phyloP scores from a whole-genome alignment of 1,139 yeast species.

The Hemisphaericaspora xylanilytica region DNA sequence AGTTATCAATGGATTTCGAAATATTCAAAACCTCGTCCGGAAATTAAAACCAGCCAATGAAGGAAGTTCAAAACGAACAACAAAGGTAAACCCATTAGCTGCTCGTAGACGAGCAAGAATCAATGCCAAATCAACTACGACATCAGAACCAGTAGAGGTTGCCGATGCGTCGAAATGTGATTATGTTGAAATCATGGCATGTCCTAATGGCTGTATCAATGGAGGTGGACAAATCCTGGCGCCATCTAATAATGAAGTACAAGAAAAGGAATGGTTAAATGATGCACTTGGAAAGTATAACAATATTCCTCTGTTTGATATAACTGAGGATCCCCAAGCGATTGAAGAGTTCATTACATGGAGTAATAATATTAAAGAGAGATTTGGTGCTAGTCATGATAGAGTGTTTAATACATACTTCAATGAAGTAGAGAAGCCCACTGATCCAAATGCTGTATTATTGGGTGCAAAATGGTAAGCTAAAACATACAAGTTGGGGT shows the following conservation, averaged over 20 bases:
- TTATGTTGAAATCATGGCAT: slow-evolving; percentile 95
- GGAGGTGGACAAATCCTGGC: slow-evolving; percentile 92
- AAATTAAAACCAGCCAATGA: slow-evolving; percentile 54
- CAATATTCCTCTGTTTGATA: slow-evolving; percentile 23
- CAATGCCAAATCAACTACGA: slow-evolving; percentile 15
- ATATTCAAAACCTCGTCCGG: slow-evolving; percentile 89
- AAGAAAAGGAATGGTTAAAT: slow-evolving; percentile 44
- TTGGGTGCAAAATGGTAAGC: slow-evolving; percentile 46
- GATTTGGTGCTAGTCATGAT: slow-evolving; percentile 28
- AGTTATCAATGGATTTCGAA: slow-evolving; percentile 86
- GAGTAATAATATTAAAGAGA: slow-evolving; percentile 32
- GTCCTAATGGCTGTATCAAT: slow-evolving; percentile 96
- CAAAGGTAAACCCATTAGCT: slow-evolving; percentile 37
- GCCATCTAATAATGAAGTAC: slow-evolving; percentile 15
- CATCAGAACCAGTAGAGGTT: slow-evolving; percentile 25
- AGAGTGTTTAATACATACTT: slow-evolving; percentile 49
- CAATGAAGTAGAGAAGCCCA: slow-evolving; percentile 49
- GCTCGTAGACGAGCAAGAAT: slow-evolving; percentile 43
- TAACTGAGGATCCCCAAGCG: slow-evolving; percentile 15
- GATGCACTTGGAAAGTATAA: slow-evolving; percentile 30
- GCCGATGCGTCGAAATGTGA: slow-evolving; percentile 72
- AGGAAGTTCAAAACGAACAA: slow-evolving; percentile 3
- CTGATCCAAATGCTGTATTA: slow-evolving; percentile 44
- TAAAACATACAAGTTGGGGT: too few species aligned
- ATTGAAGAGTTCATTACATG: slow-evolving; percentile 24